Evolutionary conservation across 768 basidiomycete species (phyloP), one percentile per base, ranked within the genome.

Genomic region (Hydnomerulius pinastri): DNA sequence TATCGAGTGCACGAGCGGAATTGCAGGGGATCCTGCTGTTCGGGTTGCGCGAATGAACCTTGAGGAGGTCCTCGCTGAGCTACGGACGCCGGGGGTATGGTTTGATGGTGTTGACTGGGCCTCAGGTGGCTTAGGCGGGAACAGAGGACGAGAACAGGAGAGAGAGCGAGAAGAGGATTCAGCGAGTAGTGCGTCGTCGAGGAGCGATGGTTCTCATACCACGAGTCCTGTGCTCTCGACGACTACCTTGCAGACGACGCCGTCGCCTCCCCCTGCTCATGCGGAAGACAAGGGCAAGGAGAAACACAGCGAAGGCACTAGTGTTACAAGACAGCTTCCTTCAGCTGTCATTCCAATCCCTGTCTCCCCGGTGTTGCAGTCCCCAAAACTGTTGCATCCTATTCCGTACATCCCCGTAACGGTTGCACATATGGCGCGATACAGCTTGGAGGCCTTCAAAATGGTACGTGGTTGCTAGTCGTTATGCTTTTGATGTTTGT

Each of bases 201-300:
- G 73, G 42, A 77, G 75, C 37, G 75, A 75, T 43, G 75, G 72
- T 7, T 85, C 82, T 4, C 82, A 84, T 18, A 73, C 65, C 53
- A 88, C 87, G 17, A 88, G 86, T 55, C 88, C 87, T 0, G 86
- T 88, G 4, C 62, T 89, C 23, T 87, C 86, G 11, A 85, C 86
- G 1, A 80, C 84, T 7, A 90, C 87, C 6, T 61, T 90, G 25
- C 83, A 85, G 54, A 90, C 87, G n/a, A 89, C 87, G 6, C 87
- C 87, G 0, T 86, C 84, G 2, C 87, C 87, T 0, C 83, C 86
- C 0, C 87, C 87, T 23, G 58, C 66, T 2, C 63, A 61, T 13
- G 57, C 55, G 18, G 61, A 65, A 35, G 66, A 67, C 47, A 71
- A 71, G 51, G 68, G 68, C 11, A 66, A 69, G 38, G 75, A 72